A percentile compares a stretch with the other conserved stretches of the same genome.
These are phyloP conservation scores for Tetradesmus obliquus DNA, from an alignment of 139 green algal species.

Conservation along the genomic window DNA sequence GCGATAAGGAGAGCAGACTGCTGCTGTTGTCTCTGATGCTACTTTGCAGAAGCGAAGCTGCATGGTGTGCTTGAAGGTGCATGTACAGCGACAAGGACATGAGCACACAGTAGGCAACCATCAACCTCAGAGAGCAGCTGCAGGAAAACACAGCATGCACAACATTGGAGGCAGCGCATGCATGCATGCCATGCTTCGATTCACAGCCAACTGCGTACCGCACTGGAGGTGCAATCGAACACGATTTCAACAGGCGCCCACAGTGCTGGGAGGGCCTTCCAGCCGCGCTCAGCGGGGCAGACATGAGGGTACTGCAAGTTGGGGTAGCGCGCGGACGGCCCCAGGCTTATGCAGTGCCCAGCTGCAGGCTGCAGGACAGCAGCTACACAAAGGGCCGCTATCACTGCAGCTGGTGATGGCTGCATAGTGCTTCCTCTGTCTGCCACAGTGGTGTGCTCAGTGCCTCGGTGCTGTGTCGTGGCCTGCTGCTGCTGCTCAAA, in stretches of 20 bases:
- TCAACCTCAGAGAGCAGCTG: background rate
- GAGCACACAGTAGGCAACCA: background rate
- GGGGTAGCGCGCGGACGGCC: no score
- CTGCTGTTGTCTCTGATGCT: no score
- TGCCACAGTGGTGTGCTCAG: background rate
- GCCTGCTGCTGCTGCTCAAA: background rate
- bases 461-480: no score
- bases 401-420: background rate
- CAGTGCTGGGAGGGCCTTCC: slow-evolving; percentile 25
- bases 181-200: background rate
- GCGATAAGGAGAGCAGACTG: no score
- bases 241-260: slow-evolving; percentile 24
- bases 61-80: background rate
- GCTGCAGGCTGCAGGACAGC: background rate
- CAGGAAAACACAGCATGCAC: background rate
- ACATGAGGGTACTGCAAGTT: background rate
- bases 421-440: background rate
- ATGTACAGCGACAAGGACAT: background rate
- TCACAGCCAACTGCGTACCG: background rate
- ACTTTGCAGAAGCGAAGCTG: no score
- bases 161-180: background rate
- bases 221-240: slow-evolving; percentile 22
- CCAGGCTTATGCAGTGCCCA: background rate
- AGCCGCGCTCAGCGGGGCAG: slow-evolving; percentile 12
- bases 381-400: background rate